Base-by-base conservation (phyloP, 345 rosid genomes). In the Tarenaya hassleriana region DNA sequence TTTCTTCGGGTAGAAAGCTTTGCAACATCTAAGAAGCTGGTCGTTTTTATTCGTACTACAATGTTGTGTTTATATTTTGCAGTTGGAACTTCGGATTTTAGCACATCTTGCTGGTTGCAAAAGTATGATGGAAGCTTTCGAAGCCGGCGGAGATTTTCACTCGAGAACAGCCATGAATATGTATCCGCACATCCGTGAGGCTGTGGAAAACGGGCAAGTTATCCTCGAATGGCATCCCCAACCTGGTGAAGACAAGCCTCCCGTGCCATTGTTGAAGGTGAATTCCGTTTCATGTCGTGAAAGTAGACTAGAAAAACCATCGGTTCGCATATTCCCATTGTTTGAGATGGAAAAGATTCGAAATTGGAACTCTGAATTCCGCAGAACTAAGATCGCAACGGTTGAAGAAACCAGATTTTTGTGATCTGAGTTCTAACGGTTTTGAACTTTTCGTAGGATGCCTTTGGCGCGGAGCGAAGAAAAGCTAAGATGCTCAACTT, bases 401-500 rank as follows among this genome's bases (percentile, higher is more conserved):
- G 24, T 57, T 32, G 11, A 34, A 7, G 31, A 14, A 50, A 35
- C 27, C n/a, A 17, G 3, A n/a, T 20, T 39, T 38, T 55, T 52
- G 17, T 38, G 9, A 10, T 45, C 49, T 33, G 47, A 54, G 47
- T 63, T 54, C 11, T 10, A 7, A 57, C 43, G 39, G 46, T 38
- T 29, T 48, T 52, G 10, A 59, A 34, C 62, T 39, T 35, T 62
- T 47, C n/a, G n/a, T 67, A 85, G 94, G 92, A 87, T 63, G 83
- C 81, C 46, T 88, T 77, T 69, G 88, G 60, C 44, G 82, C 94
- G n/a, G 89, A 85, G 70, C 73, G 94, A 72, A 77, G 95, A 67
- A 84, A 87, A 70, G 89, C 96, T 24, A 92, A 92, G 69, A 92
- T 92, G 98, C 95, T 92, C 4, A 92, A 92, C 75, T 92, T 92